phyloP scores from a whole-genome alignment of 1,284 basidiomycete genomes.

The Cystobasidium pallidum region DNA sequence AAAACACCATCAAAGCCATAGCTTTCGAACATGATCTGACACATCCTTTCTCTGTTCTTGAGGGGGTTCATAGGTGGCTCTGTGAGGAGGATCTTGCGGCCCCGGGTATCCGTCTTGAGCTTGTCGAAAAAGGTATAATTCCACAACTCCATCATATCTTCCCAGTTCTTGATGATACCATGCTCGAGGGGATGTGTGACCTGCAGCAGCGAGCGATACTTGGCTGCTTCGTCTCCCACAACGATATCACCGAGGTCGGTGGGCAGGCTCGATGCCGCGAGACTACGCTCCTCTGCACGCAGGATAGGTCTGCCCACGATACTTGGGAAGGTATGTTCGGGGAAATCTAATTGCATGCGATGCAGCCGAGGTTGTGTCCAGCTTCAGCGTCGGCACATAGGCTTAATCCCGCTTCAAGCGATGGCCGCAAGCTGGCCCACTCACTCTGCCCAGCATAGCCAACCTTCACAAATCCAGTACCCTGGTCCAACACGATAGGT shows the following conservation, averaged over 20 bases:
- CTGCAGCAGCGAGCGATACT: constrained; percentile 92
- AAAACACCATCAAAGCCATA: constrained; percentile 97
- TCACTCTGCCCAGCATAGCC: constrained; percentile 88
- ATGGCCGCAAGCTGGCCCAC: constrained; percentile 8
- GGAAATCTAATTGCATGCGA: constrained; percentile 67
- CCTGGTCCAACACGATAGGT: constrained; percentile 94
- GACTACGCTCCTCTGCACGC: constrained; percentile 91
- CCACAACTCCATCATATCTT: constrained; percentile 98
- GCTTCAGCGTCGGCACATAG: background rate
- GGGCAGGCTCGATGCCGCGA: constrained; percentile 61
- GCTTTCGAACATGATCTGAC: constrained; percentile 98
- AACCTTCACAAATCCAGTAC: constrained; percentile 98
- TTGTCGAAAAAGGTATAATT: constrained; percentile 98
- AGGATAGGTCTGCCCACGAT: constrained; percentile 95
- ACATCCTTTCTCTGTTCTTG: constrained; percentile 89
- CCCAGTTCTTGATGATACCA: constrained; percentile 98
- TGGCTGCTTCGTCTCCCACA: constrained; percentile 68
- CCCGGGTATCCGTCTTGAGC: constrained; percentile 81
- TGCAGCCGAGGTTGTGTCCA: constrained; percentile 42
- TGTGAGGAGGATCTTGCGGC: constrained; percentile 89
- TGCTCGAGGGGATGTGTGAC: constrained; percentile 99
- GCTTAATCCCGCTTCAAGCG: background rate
- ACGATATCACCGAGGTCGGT: constrained; percentile 93
- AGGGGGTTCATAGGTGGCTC: constrained; percentile 99
- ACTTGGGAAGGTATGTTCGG: constrained; percentile 96